Conservation (phyloP, 306 rosid genomes). For the Acacia crassicarpa region DNA sequence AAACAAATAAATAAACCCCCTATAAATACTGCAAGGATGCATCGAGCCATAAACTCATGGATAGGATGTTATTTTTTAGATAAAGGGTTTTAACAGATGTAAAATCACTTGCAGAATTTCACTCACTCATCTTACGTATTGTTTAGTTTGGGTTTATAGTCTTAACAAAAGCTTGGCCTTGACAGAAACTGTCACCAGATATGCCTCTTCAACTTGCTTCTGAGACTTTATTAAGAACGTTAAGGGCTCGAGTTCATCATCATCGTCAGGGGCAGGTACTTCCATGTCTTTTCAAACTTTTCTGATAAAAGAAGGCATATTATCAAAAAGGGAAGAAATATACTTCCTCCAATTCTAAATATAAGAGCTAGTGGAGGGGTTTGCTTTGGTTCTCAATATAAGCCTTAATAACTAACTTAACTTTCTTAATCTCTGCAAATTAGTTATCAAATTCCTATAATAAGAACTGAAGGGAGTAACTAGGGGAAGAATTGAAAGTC, state of each 20-base stretch:
- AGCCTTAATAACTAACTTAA: too few relatives aligned
- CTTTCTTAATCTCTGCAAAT: too few relatives aligned
- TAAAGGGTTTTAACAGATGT: slow-evolving; percentile 6
- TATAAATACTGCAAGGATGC: not conserved
- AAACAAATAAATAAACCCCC: not conserved
- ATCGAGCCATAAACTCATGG: slow-evolving; percentile 8
- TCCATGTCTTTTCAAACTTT: not conserved
- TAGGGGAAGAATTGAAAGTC: not conserved
- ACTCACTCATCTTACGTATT: not conserved
- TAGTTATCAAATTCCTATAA: too few relatives aligned
- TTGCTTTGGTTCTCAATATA: too few relatives aligned
- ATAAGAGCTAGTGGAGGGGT: too few relatives aligned
- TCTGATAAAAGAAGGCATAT: not conserved
- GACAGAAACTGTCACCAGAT: slow-evolving; percentile 84
- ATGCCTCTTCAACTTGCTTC: slow-evolving; percentile 99
- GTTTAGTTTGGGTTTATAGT: slow-evolving; percentile 5
- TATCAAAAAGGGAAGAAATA: not conserved
- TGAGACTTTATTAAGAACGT: slow-evolving; percentile 85
- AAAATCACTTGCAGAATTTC: slow-evolving; percentile 17
- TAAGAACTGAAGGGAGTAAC: too few relatives aligned
- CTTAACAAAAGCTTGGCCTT: slow-evolving; percentile 29
- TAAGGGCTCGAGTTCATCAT: slow-evolving; percentile 94
- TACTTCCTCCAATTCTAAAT: too few relatives aligned
- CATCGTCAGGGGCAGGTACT: slow-evolving; percentile 89
- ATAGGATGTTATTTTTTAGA: not conserved